phyloP scores from a whole-genome alignment of 1,284 basidiomycete species.

The Fomitopsis betulina region DNA sequence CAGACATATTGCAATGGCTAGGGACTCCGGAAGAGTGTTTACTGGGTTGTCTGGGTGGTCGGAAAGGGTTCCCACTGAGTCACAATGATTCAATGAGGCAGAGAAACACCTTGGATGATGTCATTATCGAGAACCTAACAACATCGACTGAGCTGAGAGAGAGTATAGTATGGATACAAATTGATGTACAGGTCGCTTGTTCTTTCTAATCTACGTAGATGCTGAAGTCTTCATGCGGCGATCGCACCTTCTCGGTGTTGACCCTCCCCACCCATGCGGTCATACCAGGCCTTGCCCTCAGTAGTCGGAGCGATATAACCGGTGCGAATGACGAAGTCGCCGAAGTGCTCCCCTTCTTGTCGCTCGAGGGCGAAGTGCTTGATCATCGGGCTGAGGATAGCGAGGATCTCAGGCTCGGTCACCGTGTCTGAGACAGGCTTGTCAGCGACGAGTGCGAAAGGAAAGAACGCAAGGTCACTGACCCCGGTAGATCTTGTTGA shows the following conservation, averaged over 20 bases:
- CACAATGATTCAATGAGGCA: not conserved
- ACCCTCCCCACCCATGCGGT: constrained; percentile 72
- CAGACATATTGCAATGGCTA: not conserved
- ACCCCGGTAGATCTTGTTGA: constrained; percentile 92
- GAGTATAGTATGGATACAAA: not conserved
- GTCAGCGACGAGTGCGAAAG: not conserved
- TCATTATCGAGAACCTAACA: not conserved
- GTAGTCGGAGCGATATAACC: constrained; percentile 82
- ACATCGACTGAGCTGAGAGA: not conserved
- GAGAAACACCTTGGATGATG: not conserved
- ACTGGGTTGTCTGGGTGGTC: too few relatives aligned
- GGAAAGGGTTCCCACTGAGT: too few relatives aligned
- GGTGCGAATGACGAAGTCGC: constrained; percentile 90
- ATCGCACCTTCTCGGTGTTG: constrained; percentile 31
- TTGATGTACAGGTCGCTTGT: not conserved
- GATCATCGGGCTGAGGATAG: constrained; percentile 89
- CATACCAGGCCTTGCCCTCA: constrained; percentile 80
- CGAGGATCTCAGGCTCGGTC: constrained; percentile 90
- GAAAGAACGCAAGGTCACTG: constrained; percentile 11
- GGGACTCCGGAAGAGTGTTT: not conserved
- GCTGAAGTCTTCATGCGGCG: constrained; percentile 8
- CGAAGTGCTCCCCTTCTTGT: constrained; percentile 88
- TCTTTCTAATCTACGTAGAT: not conserved
- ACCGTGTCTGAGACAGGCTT: constrained; percentile 65
- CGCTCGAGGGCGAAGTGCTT: constrained; percentile 89